Conservation (phyloP, 2,329 filamentous ascomycete species). For the Sphaerulina populicola region DNA sequence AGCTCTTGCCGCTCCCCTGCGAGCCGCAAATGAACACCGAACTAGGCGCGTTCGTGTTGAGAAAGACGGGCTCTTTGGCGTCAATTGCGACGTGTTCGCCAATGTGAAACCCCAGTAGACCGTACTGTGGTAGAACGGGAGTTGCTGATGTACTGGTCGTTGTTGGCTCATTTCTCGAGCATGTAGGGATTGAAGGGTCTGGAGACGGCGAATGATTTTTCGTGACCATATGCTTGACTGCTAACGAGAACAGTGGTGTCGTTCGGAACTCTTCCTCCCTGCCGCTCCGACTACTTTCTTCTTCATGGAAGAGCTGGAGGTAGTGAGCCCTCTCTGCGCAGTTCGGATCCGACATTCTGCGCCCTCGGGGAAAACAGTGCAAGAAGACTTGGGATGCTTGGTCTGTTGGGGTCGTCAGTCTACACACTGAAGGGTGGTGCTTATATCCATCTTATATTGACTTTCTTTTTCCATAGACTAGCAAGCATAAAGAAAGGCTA, state of each 20-base stretch:
- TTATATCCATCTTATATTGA: no score
- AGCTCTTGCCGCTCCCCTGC: constrained; percentile 51
- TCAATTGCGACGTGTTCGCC: constrained; percentile 7
- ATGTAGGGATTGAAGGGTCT: background rate
- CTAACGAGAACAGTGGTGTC: constrained; percentile 24
- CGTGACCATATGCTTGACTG: constrained; percentile 18
- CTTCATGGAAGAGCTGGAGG: background rate
- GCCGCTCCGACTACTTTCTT: background rate
- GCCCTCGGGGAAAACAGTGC: no score
- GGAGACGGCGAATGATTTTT: background rate
- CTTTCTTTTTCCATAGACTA: no score
- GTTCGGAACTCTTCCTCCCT: constrained; percentile 18
- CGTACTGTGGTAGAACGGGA: constrained; percentile 22
- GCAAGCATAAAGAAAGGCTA: no score
- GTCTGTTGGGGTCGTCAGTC: no score
- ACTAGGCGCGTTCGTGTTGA: constrained; percentile 50
- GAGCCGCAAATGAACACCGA: constrained; percentile 56
- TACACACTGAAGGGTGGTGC: no score
- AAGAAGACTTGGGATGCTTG: no score
- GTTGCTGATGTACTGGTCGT: background rate
- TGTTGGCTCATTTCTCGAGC: background rate
- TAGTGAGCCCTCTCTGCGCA: background rate
- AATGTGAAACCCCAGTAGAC: constrained; percentile 23
- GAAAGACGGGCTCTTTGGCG: constrained; percentile 33
- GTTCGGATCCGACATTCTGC: no score